Evolutionary conservation across 2,329 filamentous ascomycete species (phyloP).

Genomic region (Aspergillus hortae): DNA sequence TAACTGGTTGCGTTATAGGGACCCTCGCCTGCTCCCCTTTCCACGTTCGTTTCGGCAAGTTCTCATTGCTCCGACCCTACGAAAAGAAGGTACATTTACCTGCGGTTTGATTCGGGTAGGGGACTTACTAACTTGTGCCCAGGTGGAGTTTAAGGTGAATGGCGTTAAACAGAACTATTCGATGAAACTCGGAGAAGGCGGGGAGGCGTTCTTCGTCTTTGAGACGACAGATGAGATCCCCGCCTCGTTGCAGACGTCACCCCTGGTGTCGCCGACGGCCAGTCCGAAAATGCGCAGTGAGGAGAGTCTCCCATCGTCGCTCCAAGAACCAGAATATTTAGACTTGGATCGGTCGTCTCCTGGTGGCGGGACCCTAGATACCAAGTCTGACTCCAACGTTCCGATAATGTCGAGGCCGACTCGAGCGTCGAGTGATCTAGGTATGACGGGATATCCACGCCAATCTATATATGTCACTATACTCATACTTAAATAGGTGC

Average conservation of each 20-base stretch:
- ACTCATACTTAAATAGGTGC: conserved; percentile 26
- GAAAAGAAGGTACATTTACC: conserved; percentile 72
- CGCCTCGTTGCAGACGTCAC: conserved; percentile 90
- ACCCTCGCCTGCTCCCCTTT: conserved; percentile 89
- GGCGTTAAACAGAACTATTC: conserved; percentile 85
- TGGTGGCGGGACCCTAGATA: conserved; percentile 20
- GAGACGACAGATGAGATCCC: conserved; percentile 90
- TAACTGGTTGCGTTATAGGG: conserved; percentile 33
- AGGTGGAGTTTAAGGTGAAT: conserved; percentile 94
- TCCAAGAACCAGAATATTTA: conserved; percentile 51
- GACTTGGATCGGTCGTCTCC: conserved; percentile 37
- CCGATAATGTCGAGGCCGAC: conserved; percentile 25
- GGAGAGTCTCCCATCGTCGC: conserved; percentile 27
- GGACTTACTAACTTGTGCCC: conserved; percentile 11
- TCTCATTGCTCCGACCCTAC: conserved; percentile 87
- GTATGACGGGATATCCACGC: conserved; percentile 20
- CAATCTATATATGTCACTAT: background rate
- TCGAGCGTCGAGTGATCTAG: conserved; percentile 47
- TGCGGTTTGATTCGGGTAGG: background rate
- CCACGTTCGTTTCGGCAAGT: conserved; percentile 98
- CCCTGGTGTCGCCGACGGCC: conserved; percentile 81
- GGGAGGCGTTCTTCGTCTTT: conserved; percentile 98
- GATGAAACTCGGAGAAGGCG: conserved; percentile 97
- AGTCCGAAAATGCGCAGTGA: conserved; percentile 59
- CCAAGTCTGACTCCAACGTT: conserved; percentile 22